Percentiles rank a stretch among this genome's conserved stretches.
Conservation (phyloP, 1,139 yeast genomes). For the Wickerhamomyces sp. region DNA sequence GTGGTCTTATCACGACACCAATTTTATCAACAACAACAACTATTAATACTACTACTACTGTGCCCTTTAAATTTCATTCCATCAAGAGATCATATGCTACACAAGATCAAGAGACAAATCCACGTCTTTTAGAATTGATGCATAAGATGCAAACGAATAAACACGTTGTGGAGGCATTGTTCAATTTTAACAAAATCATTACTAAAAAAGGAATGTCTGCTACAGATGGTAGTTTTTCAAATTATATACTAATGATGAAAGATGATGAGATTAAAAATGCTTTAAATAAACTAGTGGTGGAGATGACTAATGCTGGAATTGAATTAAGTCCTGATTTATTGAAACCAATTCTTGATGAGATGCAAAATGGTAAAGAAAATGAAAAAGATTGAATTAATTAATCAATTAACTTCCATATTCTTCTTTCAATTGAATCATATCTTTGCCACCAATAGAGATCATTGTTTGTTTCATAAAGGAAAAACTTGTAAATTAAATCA, state of each 20-base stretch:
- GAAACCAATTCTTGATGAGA: slow-evolving; percentile 1
- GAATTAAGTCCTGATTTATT: not conserved
- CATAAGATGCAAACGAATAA: not conserved
- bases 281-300: not conserved
- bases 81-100: not conserved
- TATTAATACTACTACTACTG: too few relatives aligned
- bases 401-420: slow-evolving; percentile 1
- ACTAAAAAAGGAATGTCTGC: not conserved
- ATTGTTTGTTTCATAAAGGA: not conserved
- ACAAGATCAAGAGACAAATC: not conserved
- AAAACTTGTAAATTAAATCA: slow-evolving; percentile 23
- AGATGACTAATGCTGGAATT: slow-evolving; percentile 3
- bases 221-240: slow-evolving; percentile 1
- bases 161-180: slow-evolving; percentile 10
- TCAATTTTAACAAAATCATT: slow-evolving; percentile 14
- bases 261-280: slow-evolving; percentile 2
- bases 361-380: not conserved
- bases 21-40: too few relatives aligned
- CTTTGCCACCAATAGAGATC: slow-evolving; percentile 6
- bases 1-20: too few relatives aligned
- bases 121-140: not conserved
- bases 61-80: not conserved
- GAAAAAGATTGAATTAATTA: not conserved
- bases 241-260: slow-evolving; percentile 1
- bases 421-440: not conserved